phyloP scores from a whole-genome alignment of 2,329 filamentous ascomycete species.

The Colletotrichum abscissum region DNA sequence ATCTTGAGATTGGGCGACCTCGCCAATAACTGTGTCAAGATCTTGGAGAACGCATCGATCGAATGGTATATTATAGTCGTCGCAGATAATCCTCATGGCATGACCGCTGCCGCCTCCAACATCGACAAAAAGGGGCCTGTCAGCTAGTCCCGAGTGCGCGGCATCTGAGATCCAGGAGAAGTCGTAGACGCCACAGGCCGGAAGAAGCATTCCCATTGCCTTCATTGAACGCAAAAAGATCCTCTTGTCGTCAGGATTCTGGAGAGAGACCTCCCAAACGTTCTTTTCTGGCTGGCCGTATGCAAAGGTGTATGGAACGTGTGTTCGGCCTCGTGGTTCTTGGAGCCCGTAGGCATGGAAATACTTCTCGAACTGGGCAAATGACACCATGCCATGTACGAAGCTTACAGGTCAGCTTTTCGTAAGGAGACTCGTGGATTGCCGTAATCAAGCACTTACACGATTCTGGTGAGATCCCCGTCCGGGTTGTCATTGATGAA shows the following conservation, averaged over 20 bases:
- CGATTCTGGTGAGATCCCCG: conserved; percentile 24
- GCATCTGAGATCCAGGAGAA: conserved; percentile 42
- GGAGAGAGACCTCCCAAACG: conserved; percentile 45
- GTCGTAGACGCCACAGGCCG: conserved; percentile 39
- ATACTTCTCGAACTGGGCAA: conserved; percentile 35
- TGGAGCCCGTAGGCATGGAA: conserved; percentile 44
- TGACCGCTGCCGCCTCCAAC: conserved; percentile 47
- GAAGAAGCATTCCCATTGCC: not conserved
- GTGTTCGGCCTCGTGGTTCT: conserved; percentile 42
- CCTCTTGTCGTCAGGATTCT: conserved; percentile 38
- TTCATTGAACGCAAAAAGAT: conserved; percentile 39
- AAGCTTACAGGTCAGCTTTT: not conserved
- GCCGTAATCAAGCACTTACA: not conserved
- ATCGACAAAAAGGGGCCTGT: conserved; percentile 44
- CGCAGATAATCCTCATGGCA: conserved; percentile 29
- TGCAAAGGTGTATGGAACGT: conserved; percentile 44
- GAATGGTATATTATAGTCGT: not conserved
- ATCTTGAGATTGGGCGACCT: not conserved
- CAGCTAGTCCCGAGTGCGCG: conserved; percentile 11
- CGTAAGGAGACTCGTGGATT: too few species aligned
- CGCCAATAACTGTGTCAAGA: conserved; percentile 33
- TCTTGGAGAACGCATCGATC: conserved; percentile 36
- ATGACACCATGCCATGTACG: conserved; percentile 8
- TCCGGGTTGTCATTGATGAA: conserved; percentile 21
- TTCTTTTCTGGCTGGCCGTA: conserved; percentile 42